These are phyloP conservation scores for Strobilomyces echinocephalus DNA, from an alignment of 768 basidiomycete species.

Conservation along the genomic window DNA sequence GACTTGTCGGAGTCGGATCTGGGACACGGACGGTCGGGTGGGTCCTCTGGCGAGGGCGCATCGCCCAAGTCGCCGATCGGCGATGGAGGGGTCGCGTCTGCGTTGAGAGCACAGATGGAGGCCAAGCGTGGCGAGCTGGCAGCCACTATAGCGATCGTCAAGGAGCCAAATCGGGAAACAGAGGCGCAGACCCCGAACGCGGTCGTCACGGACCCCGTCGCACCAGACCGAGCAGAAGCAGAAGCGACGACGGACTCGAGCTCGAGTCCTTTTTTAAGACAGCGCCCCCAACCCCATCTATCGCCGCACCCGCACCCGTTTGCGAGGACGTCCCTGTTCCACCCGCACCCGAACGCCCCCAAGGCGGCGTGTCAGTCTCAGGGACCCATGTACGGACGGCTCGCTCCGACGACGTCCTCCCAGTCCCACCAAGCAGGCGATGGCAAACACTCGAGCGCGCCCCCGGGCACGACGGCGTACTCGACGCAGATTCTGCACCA, in stretches of 20 bases:
- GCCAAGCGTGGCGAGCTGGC: neutral
- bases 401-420: slow-evolving; percentile 1
- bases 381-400: slow-evolving; percentile 59
- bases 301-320: slow-evolving; percentile 26
- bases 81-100: slow-evolving; percentile 17
- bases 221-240: neutral
- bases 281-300: slow-evolving; percentile 18
- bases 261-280: slow-evolving; percentile 23
- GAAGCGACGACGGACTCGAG: slow-evolving; percentile 10
- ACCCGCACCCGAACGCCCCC: slow-evolving; percentile 54
- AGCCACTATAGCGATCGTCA: neutral
- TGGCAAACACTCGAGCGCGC: neutral
- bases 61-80: slow-evolving; percentile 7
- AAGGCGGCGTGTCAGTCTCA: slow-evolving; percentile 30
- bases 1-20: slow-evolving; percentile 26
- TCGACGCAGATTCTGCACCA: slow-evolving; percentile 26
- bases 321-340: slow-evolving; percentile 40
- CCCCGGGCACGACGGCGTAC: slow-evolving; percentile 28
- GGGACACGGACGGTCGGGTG: slow-evolving; percentile 15
- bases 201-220: slow-evolving; percentile 15
- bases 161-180: slow-evolving; percentile 8
- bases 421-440: neutral
- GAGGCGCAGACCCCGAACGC: slow-evolving; percentile 16
- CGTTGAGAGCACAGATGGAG: slow-evolving; percentile 15
- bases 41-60: slow-evolving; percentile 13